Evolutionary conservation across 164 flowering plant species (phyloP), one percentile per base, ranked within the genome.

Genomic region (Warburgia ugandensis): DNA sequence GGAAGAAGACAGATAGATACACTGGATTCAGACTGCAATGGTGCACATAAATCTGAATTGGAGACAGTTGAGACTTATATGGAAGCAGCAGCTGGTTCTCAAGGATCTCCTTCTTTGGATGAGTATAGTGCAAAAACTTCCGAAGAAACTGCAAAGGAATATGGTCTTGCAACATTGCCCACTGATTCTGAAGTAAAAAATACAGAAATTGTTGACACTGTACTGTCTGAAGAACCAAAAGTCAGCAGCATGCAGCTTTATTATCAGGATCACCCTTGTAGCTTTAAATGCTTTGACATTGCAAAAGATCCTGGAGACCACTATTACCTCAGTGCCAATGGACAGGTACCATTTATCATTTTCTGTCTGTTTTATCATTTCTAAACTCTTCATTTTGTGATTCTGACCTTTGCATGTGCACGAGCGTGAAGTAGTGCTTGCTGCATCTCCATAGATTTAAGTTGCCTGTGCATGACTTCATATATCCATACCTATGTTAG

Each of bases 281-380:
- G 63, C 54, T 84, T 83, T 67, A 83, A 77, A 47, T 81, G 76
- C 51, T 94, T 94, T 60, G 99, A 94, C 63, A 78, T 74, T 48
- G 71, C 77, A 19, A 77, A 70, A 68, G 84, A 86, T 68, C 97
- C 99, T 7, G 52, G 59, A 36, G 99, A 84, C 63, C 92, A 86
- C 65, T 66, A 83, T 66, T 89, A 67, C 63, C 60, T 82, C 54
- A 78, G 77, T 52, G 72, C 77, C 54, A 69, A 33, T 63, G 79
- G 60, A 42, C 83, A 76, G 84, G 99, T 89, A 64, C 38, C 26
- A 29, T n/a, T n/a, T n/a, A n/a, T n/a, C n/a, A n/a, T n/a, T n/a
- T n/a, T n/a, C n/a, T n/a, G n/a, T n/a, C n/a, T n/a, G n/a, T n/a
- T n/a, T n/a, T n/a, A n/a, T n/a, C n/a, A n/a, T n/a, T n/a, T n/a